Conservation (phyloP, 2,329 filamentous ascomycete genomes). For the Cladosporium oxysporum region DNA sequence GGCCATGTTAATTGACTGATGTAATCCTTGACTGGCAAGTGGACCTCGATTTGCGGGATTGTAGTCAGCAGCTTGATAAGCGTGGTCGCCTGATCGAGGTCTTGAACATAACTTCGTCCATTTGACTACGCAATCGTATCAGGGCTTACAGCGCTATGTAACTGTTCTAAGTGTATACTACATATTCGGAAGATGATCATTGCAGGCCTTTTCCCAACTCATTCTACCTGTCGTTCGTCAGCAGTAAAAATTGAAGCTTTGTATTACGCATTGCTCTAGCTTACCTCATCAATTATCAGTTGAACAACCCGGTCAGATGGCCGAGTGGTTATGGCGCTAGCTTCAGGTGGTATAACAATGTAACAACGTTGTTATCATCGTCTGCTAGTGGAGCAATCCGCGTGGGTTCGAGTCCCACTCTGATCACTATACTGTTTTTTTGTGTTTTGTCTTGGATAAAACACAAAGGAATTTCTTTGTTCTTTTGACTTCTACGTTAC, state of each 20-base stretch:
- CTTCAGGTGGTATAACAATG: neutral
- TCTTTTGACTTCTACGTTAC: too few species aligned
- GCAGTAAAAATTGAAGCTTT: too few species aligned
- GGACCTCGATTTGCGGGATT: neutral
- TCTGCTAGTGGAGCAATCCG: constrained; percentile 14
- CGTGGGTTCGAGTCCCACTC: constrained; percentile 20
- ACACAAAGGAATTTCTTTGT: neutral
- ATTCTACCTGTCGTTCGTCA: too few species aligned
- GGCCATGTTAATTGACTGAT: neutral
- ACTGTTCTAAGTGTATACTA: too few species aligned
- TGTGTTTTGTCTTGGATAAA: neutral
- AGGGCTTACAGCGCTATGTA: too few species aligned
- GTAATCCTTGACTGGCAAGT: neutral
- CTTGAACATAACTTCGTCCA: neutral
- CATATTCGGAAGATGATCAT: too few species aligned
- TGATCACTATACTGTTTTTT: neutral
- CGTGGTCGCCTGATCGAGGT: neutral
- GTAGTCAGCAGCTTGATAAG: neutral
- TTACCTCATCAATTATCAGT: too few species aligned
- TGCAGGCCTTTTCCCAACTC: too few species aligned
- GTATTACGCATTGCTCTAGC: too few species aligned
- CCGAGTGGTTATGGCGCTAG: constrained; percentile 9
- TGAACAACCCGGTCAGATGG: too few species aligned
- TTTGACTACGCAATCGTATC: too few species aligned
- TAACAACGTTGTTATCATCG: too few species aligned